Evolutionary conservation across 1,139 yeast species (phyloP).

Genomic region (Geotrichum candidum): DNA sequence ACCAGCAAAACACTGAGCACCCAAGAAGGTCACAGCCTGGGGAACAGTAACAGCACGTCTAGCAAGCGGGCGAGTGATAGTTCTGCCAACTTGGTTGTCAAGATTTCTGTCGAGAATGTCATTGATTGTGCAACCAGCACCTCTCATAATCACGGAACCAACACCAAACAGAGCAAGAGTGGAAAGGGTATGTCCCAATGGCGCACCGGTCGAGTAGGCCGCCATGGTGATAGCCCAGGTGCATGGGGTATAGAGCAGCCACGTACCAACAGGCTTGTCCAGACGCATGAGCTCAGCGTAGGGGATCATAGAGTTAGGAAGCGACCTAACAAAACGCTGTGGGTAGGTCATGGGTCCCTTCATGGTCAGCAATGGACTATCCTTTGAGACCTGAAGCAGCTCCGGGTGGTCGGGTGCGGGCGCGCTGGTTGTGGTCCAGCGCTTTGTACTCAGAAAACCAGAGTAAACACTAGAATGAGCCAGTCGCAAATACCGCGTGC

Average conservation of each 20-base stretch:
- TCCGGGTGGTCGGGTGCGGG: conserved; percentile 2
- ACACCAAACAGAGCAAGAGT: conserved; percentile 62
- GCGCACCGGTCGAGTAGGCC: conserved; percentile 64
- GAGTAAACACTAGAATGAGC: background rate
- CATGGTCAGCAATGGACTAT: conserved; percentile 15
- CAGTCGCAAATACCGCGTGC: background rate
- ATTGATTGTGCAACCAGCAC: conserved; percentile 96
- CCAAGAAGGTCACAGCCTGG: conserved; percentile 70
- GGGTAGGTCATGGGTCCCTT: conserved; percentile 24
- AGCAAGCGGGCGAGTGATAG: conserved; percentile 85
- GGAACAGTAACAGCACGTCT: conserved; percentile 69
- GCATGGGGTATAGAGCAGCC: conserved; percentile 72
- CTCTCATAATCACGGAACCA: conserved; percentile 90
- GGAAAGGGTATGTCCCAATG: conserved; percentile 52
- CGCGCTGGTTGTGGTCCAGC: conserved; percentile 12
- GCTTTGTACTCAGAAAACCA: background rate
- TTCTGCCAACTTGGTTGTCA: conserved; percentile 80
- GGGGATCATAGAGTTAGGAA: conserved; percentile 74
- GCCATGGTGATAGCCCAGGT: conserved; percentile 85
- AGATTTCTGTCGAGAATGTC: conserved; percentile 79
- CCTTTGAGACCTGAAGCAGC: conserved; percentile 10
- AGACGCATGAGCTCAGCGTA: conserved; percentile 86
- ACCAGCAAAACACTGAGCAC: conserved; percentile 73
- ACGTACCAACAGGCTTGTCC: conserved; percentile 92
- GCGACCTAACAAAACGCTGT: conserved; percentile 42